phyloP scores from a whole-genome alignment of 352 stramenopile species.

The Pseudoperonospora humuli region DNA sequence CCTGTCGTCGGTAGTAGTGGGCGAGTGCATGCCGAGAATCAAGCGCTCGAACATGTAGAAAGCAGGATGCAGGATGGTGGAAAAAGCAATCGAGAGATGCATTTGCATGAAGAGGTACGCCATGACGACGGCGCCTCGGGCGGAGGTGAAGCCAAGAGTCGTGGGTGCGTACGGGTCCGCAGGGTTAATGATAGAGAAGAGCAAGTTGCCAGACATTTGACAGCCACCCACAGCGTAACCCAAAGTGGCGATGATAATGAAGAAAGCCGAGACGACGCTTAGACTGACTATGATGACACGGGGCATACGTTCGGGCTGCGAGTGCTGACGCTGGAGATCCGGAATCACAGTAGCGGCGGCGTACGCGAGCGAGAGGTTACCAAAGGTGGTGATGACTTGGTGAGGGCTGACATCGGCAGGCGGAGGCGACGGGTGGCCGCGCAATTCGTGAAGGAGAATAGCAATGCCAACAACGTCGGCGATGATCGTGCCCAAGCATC shows the following conservation, averaged over 20 bases:
- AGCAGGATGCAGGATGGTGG: constrained; percentile 18
- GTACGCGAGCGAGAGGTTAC: constrained; percentile 24
- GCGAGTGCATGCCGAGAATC: constrained; percentile 18
- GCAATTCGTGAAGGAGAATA: constrained; percentile 13
- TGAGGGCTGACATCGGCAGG: constrained; percentile 8
- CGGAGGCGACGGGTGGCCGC: constrained; percentile 16
- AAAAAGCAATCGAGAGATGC: constrained; percentile 20
- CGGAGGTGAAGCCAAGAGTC: constrained; percentile 10
- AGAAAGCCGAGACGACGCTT: constrained; percentile 11
- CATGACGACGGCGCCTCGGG: constrained; percentile 18
- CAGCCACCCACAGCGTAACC: constrained; percentile 16
- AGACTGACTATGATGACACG: constrained; percentile 23
- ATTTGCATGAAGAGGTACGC: constrained; percentile 25
- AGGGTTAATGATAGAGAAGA: constrained; percentile 19
- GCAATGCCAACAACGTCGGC: constrained; percentile 19
- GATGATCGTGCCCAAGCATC: constrained; percentile 21
- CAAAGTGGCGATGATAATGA: constrained; percentile 9
- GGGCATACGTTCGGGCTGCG: constrained; percentile 22
- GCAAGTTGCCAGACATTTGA: constrained; percentile 23
- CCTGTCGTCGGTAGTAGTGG: background rate
- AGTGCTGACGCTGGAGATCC: constrained; percentile 20
- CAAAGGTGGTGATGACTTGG: constrained; percentile 24
- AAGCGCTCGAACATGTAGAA: constrained; percentile 26
- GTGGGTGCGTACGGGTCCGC: constrained; percentile 11
- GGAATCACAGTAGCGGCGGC: constrained; percentile 21